Base-by-base conservation (phyloP, 2,329 filamentous ascomycete species). In the Colletotrichum tanaceti region DNA sequence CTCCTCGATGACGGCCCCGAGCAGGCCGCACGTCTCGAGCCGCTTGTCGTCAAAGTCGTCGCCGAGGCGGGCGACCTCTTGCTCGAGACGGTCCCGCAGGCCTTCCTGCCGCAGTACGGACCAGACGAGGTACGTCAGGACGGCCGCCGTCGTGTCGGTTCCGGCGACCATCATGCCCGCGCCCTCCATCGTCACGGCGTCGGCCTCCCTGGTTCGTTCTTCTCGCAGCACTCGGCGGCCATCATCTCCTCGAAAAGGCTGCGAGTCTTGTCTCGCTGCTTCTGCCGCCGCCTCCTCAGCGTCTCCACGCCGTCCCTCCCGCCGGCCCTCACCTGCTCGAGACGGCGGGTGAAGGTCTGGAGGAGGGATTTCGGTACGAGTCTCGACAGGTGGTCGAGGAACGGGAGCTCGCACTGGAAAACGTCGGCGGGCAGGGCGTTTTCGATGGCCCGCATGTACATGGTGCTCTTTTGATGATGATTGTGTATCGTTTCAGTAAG, bases 101-200 rank as follows among this genome's bases (percentile, higher is more conserved):
- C 72, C 60, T 0, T 76, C 74, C 20, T 77, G 68, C 13, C 70
- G 65, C 68, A 76, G 79, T 10, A 83, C 73, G 1, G 75, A 72
- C 80, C 80, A 86, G 6, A 82, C 71, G 0, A 84, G 73, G 63
- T 86, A 87, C 0, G 84, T 87, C 44, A 87, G 68, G 0, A 83
- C 83, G 16, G 80, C 78, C 1, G 84, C 81, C 0, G 85, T 86
- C 0, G 85, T 87, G 65, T 87, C 85, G 41, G 79, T 84, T 3
- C 85, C 86, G 1, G 84, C 86, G 6, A 84, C 69, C 61, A 87
- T 86, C 71, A 83, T 85, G 0, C 71, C 73, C 14, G 77, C 75
- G 0, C 83, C 83, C 50, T 85, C 80, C 20, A 73, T 72, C 4
- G 72, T 58, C 2, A 85, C 75, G n/a, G 85, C 81, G 1, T n/a